A percentile compares a stretch with the other conserved stretches of the same genome.
Conservation (phyloP, 805 yeast species). For the Jamesozyma piceae region DNA sequence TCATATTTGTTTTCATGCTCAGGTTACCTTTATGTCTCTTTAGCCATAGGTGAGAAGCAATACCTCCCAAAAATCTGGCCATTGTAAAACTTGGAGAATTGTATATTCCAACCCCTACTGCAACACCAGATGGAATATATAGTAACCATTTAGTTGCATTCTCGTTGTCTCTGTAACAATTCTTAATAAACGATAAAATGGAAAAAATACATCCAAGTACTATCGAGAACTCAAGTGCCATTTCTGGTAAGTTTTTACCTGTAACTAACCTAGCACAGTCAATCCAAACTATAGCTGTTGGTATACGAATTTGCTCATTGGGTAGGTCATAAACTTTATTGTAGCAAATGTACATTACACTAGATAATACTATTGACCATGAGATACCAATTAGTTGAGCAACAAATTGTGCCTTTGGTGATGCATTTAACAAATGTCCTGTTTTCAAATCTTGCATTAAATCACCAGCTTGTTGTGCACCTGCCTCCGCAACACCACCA, state of each 20-base stretch:
- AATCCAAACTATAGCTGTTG: slow-evolving; percentile 94
- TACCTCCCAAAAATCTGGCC: slow-evolving; percentile 87
- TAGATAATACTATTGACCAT: slow-evolving; percentile 73
- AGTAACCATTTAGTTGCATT: slow-evolving; percentile 33
- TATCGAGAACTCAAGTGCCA: slow-evolving; percentile 52
- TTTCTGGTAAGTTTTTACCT: slow-evolving; percentile 82
- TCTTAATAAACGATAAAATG: slow-evolving; percentile 52
- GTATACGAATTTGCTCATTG: slow-evolving; percentile 69
- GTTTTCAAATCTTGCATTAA: slow-evolving; percentile 95
- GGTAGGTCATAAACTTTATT: slow-evolving; percentile 80
- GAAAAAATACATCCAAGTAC: slow-evolving; percentile 63
- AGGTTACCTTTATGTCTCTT: slow-evolving; percentile 30
- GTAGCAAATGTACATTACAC: slow-evolving; percentile 76
- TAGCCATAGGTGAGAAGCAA: slow-evolving; percentile 53
- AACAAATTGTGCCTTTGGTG: slow-evolving; percentile 81
- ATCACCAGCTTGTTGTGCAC: slow-evolving; percentile 98
- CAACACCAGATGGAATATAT: slow-evolving; percentile 87
- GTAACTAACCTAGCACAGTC: slow-evolving; percentile 90
- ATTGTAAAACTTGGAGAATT: slow-evolving; percentile 88
- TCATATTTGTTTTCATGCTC: slow-evolving; percentile 58
- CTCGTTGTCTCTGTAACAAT: slow-evolving; percentile 39
- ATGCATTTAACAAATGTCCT: slow-evolving; percentile 84
- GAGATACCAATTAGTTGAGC: slow-evolving; percentile 86
- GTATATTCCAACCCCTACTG: slow-evolving; percentile 94
- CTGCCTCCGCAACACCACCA: slow-evolving; percentile 97